These are phyloP conservation scores for Rheum nobile DNA, from an alignment of 148 eudicot species.

Conservation along the genomic window DNA sequence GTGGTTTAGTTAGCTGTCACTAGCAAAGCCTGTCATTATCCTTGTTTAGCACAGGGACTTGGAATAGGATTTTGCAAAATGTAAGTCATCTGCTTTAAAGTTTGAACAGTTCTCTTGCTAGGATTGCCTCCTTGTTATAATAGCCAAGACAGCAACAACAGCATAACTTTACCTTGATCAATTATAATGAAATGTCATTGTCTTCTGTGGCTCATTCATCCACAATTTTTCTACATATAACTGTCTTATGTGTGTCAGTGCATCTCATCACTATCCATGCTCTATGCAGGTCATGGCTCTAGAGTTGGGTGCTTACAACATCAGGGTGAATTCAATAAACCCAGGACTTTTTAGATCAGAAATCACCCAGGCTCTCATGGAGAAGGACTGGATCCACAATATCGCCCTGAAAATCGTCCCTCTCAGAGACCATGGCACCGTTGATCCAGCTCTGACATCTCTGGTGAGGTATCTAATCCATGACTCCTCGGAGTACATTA, in stretches of 20 bases:
- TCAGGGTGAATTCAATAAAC: constrained; percentile 51
- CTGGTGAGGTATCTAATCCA: constrained; percentile 51
- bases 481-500: constrained; percentile 44
- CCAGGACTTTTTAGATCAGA: constrained; percentile 65
- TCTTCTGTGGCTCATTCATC: no score
- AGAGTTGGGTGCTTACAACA: constrained; percentile 43
- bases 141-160: not conserved
- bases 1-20: no score
- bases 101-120: not conserved
- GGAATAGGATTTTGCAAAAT: no score
- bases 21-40: no score
- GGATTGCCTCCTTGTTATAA: no score
- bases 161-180: not conserved
- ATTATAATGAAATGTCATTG: not conserved
- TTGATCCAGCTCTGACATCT: constrained; percentile 59
- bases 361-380: constrained; percentile 45
- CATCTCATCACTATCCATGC: no score
- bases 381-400: constrained; percentile 47
- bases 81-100: no score
- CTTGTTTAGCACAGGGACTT: no score
- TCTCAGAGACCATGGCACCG: constrained; percentile 27
- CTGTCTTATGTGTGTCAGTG: no score
- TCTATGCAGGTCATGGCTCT: constrained; percentile 43
- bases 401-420: constrained; percentile 33
- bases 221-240: no score